A percentile compares a stretch with the other conserved stretches of the same genome.
These are phyloP conservation scores for Herpetomonas tarakana DNA, from an alignment of 208 protist species.

Conservation along the genomic window DNA sequence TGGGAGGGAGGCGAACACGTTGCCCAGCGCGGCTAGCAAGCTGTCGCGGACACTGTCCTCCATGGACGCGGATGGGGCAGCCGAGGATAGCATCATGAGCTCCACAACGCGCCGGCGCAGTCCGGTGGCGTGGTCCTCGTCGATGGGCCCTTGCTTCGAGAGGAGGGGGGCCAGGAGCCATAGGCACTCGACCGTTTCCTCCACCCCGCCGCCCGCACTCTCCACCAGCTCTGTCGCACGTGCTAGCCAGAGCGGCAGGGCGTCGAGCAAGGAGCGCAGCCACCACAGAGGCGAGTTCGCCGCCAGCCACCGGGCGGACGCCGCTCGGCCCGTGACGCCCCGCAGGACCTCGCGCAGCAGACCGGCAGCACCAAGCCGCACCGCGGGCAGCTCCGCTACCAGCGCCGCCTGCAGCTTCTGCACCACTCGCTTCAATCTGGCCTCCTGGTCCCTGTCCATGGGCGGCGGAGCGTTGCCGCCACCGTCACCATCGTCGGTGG, in stretches of 20 bases:
- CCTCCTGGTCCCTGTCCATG: not conserved
- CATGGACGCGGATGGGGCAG: too few relatives aligned
- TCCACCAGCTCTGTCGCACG: not conserved
- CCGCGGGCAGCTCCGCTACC: not conserved
- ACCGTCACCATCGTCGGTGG: not conserved
- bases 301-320: not conserved
- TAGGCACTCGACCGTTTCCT: not conserved
- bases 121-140: not conserved
- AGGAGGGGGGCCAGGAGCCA: not conserved
- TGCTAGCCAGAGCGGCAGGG: not conserved
- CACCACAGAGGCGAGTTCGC: not conserved
- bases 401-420: not conserved
- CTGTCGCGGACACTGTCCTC: too few relatives aligned
- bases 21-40: too few relatives aligned
- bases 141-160: not conserved
- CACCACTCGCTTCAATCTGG: not conserved
- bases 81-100: too few relatives aligned
- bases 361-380: slow-evolving; percentile 6
- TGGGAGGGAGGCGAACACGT: too few relatives aligned
- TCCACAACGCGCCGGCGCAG: not conserved
- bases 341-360: slow-evolving; percentile 6
- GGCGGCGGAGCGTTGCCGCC: too few relatives aligned
- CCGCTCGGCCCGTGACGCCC: too few relatives aligned
- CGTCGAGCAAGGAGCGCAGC: not conserved
- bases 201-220: not conserved